phyloP scores from a whole-genome alignment of 768 basidiomycete genomes.

The Porphyrellus cyaneotinctus region DNA sequence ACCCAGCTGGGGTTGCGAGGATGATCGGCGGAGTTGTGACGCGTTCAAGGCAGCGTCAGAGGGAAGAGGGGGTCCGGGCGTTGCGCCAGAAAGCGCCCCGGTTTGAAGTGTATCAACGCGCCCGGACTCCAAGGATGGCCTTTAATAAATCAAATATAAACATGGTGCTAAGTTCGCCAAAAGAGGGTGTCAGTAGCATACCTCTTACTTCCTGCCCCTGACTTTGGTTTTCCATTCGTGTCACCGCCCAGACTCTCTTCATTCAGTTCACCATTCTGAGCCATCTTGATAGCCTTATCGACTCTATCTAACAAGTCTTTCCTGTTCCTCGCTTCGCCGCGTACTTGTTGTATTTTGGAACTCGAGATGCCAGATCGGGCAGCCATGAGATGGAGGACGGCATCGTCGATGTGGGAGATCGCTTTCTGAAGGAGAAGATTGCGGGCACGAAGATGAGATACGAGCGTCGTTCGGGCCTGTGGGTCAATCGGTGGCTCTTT shows the following conservation, averaged over 20 bases:
- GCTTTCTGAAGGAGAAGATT: constrained; percentile 32
- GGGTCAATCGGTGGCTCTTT: constrained; percentile 9
- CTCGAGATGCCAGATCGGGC: constrained; percentile 31
- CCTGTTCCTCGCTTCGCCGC: constrained; percentile 29
- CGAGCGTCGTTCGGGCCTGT: constrained; percentile 18
- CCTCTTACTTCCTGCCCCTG: constrained; percentile 10
- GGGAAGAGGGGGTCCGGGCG: not conserved
- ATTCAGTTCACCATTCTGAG: constrained; percentile 14
- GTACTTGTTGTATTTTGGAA: constrained; percentile 30
- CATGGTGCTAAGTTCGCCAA: constrained; percentile 2
- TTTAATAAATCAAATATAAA: constrained; percentile 13
- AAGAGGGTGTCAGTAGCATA: constrained; percentile 8
- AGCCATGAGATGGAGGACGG: constrained; percentile 28
- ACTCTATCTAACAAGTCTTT: constrained; percentile 30
- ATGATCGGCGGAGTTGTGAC: constrained; percentile 26
- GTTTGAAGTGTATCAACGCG: not conserved
- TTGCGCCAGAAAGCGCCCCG: constrained; percentile 3
- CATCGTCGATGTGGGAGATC: constrained; percentile 31
- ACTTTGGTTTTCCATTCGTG: not conserved
- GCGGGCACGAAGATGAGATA: constrained; percentile 28
- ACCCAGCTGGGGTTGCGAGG: constrained; percentile 26
- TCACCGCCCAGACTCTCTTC: constrained; percentile 5
- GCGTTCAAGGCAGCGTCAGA: constrained; percentile 10
- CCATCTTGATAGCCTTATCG: constrained; percentile 30
- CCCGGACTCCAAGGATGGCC: constrained; percentile 4